Conservation (phyloP, 2,329 filamentous ascomycete species). For the Cladosporium sp. region DNA sequence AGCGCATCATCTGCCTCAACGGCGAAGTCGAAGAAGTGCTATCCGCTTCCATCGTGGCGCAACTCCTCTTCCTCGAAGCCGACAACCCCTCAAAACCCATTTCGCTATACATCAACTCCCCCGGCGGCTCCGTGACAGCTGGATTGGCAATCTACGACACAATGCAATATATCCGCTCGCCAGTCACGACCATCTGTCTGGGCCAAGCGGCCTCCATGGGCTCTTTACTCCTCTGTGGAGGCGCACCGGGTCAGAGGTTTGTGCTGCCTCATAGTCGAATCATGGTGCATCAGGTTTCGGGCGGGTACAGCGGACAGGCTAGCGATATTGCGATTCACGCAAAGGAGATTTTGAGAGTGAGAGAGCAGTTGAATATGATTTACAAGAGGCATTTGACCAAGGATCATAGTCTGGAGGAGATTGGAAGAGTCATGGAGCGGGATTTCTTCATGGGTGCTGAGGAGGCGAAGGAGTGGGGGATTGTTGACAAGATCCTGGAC, state of each 20-base stretch:
- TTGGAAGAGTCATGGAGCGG: constrained; percentile 93
- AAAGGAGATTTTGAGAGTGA: constrained; percentile 86
- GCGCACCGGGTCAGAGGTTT: constrained; percentile 77
- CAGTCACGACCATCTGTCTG: constrained; percentile 91
- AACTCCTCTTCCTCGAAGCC: constrained; percentile 95
- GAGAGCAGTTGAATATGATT: constrained; percentile 83
- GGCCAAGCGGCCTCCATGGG: constrained; percentile 96
- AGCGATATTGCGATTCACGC: constrained; percentile 93
- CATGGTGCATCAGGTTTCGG: constrained; percentile 95
- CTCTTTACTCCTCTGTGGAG: constrained; percentile 79
- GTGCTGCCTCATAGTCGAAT: constrained; percentile 89
- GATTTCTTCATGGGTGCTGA: constrained; percentile 90
- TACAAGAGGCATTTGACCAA: constrained; percentile 82
- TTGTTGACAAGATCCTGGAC: constrained; percentile 83
- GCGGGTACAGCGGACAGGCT: constrained; percentile 64
- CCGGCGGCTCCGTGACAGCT: constrained; percentile 87
- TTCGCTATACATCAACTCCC: constrained; percentile 96
- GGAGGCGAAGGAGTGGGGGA: constrained; percentile 83
- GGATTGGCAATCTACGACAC: constrained; percentile 91
- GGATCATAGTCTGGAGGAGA: constrained; percentile 72
- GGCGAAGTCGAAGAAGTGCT: constrained; percentile 85
- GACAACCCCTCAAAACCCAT: constrained; percentile 94
- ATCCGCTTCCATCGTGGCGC: constrained; percentile 90
- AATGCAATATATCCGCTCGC: constrained; percentile 92
- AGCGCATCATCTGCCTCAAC: constrained; percentile 92